Base-by-base conservation (phyloP, 345 rosid species). In the Kandelia obovata region DNA sequence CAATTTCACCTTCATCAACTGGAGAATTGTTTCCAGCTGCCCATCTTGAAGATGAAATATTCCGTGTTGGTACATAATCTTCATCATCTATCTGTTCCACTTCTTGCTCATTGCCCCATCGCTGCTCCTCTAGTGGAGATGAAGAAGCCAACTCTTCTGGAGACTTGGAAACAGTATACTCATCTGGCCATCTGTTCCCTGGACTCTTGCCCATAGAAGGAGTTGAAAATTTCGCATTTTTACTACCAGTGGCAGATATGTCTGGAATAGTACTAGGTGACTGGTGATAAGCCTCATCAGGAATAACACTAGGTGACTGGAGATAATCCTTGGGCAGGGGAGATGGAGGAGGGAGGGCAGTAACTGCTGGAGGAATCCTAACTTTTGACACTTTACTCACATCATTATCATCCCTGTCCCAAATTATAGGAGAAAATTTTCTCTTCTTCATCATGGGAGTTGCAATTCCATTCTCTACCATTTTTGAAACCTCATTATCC, bases 11-110 rank as follows among this genome's bases (percentile, higher is more conserved):
- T 77, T 91, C 92, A 69, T 89, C 98, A 75, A 72, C 81, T 6
- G 99, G 98, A 75, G 99, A 92, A 77, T 71, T 86, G 79, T 85
- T 81, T 8, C 96, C 92, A 65, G 89, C 83, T 15, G 97, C 99
- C 99, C 99, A 96, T 75, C 97, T 89, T 5, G 99, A 96, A 72
- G 94, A 92, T 32, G 96, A 92, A 62, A 96, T 96, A 79, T 92
- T 88, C 66, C 90, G 77, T 20, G 87, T 86, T 15, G 92, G 98
- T 55, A 80, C 78, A 77, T 86, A 89, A 77, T 90, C 98, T 20
- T 87, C 92, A 66, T 92, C 92, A 56, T 87, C 91, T 34, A 79
- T 37, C 32, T 66, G 83, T 87, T 43, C 73, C 51, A 64, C 80
- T 73, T 77, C 92, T 73, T 65, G 82, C 53, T 62, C 82, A 72